These are phyloP conservation scores for Candida incommunis DNA, from an alignment of 805 yeast species.

Conservation along the genomic window DNA sequence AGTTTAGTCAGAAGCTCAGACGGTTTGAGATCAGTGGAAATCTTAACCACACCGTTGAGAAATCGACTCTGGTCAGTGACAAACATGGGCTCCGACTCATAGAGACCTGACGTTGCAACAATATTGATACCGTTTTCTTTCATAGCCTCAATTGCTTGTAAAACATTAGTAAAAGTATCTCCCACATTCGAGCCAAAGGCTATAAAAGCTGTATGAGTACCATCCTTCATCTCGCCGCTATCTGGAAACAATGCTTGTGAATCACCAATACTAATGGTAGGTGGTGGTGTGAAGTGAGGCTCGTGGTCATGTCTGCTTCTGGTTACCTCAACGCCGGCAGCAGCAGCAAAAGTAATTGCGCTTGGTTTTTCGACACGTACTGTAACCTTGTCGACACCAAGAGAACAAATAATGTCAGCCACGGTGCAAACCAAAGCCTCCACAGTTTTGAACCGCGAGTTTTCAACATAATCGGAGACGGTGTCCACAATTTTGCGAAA, in stretches of 20 bases:
- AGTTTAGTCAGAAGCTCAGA: conserved; percentile 42
- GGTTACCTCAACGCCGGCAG: conserved; percentile 72
- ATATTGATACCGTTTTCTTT: conserved; percentile 31
- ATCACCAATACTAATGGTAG: background rate
- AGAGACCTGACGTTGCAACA: conserved; percentile 56
- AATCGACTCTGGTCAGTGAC: conserved; percentile 66
- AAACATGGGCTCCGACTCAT: conserved; percentile 90
- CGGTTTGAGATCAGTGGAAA: conserved; percentile 52
- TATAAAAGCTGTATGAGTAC: conserved; percentile 43
- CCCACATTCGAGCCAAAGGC: conserved; percentile 91
- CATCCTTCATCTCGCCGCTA: conserved; percentile 1
- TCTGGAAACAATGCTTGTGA: conserved; percentile 11
- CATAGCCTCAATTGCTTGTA: conserved; percentile 37
- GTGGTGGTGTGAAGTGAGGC: background rate
- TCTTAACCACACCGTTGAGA: conserved; percentile 66
- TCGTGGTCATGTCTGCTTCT: conserved; percentile 32
- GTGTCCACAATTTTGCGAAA: conserved; percentile 32
- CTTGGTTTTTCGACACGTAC: conserved; percentile 75
- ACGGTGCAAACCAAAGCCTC: conserved; percentile 78
- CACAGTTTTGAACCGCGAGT: conserved; percentile 76
- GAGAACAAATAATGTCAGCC: conserved; percentile 39
- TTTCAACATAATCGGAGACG: conserved; percentile 50
- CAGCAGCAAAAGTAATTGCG: conserved; percentile 74
- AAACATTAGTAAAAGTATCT: conserved; percentile 47
- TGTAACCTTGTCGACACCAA: conserved; percentile 26